These are phyloP conservation scores for Aspergillus sclerotioniger DNA, from an alignment of 495 filamentous ascomycete genomes.

Conservation along the genomic window DNA sequence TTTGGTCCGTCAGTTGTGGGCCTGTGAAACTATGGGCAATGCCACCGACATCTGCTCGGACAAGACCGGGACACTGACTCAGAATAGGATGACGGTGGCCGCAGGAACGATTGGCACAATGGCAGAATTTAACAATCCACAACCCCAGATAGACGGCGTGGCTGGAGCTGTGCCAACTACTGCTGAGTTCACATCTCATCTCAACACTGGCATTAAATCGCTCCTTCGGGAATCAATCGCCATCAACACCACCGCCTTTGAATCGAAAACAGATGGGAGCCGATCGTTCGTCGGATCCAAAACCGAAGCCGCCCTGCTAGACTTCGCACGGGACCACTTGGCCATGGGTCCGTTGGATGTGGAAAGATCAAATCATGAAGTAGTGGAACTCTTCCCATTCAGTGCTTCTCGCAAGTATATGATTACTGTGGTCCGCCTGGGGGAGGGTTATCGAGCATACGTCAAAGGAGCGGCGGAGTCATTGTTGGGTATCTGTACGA, in stretches of 20 bases:
- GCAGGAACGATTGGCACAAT: slow-evolving; percentile 58
- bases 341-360: slow-evolving; percentile 64
- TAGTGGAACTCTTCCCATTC: slow-evolving; percentile 71
- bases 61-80: slow-evolving; percentile 77
- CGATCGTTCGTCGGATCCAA: slow-evolving; percentile 72
- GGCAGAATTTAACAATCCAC: slow-evolving; percentile 15
- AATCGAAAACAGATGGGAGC: slow-evolving; percentile 60
- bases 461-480: slow-evolving; percentile 80
- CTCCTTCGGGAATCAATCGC: slow-evolving; percentile 59
- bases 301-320: slow-evolving; percentile 72
- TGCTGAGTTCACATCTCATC: background rate
- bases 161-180: background rate
- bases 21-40: slow-evolving; percentile 78
- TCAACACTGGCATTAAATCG: slow-evolving; percentile 23
- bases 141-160: slow-evolving; percentile 12
- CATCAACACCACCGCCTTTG: slow-evolving; percentile 76
- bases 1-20: slow-evolving; percentile 62
- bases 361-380: slow-evolving; percentile 59
- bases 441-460: slow-evolving; percentile 57
- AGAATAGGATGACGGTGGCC: slow-evolving; percentile 75
- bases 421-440: slow-evolving; percentile 60
- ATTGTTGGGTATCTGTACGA: slow-evolving; percentile 55
- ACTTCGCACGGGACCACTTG: slow-evolving; percentile 63
- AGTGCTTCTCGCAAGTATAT: slow-evolving; percentile 77
- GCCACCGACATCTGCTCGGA: slow-evolving; percentile 91